Percentiles rank a stretch among this genome's conserved stretches.
Evolutionary conservation across 768 basidiomycete species (phyloP).

Genomic region (Lentinula lateritia): DNA sequence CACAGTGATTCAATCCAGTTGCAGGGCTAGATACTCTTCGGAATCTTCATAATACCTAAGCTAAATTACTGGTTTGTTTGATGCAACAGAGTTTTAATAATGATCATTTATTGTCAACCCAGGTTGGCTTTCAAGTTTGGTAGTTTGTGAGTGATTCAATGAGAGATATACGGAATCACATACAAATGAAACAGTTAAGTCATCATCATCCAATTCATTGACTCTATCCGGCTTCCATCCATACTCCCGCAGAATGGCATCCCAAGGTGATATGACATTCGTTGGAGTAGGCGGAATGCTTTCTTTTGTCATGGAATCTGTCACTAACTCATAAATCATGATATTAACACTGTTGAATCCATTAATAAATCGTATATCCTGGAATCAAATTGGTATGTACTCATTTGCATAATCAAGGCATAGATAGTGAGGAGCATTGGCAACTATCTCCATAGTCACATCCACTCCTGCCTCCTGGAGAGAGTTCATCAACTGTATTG

Average conservation of each 20-base stretch:
- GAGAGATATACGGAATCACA: not conserved
- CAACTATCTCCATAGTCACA: slow-evolving; percentile 9
- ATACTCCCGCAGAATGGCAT: not conserved
- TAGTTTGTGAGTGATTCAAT: too few species aligned
- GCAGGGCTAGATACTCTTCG: too few species aligned
- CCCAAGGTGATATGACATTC: slow-evolving; percentile 1
- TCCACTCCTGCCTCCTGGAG: slow-evolving; percentile 16
- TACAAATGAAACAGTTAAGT: not conserved
- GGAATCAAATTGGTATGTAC: slow-evolving; percentile 2
- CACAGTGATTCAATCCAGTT: too few species aligned
- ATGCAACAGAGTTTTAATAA: too few species aligned
- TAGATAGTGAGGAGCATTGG: slow-evolving; percentile 15
- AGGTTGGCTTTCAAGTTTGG: too few species aligned
- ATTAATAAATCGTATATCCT: not conserved
- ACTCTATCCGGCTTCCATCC: not conserved
- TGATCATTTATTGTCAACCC: too few species aligned
- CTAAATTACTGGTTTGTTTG: too few species aligned
- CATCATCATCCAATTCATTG: not conserved
- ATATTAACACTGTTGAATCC: not conserved
- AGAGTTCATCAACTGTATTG: slow-evolving; percentile 9
- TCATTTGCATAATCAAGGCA: slow-evolving; percentile 13
- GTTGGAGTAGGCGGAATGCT: not conserved
- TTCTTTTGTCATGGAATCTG: not conserved
- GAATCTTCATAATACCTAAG: too few species aligned
- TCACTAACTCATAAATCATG: slow-evolving; percentile 1